Percentiles rank a stretch among this genome's conserved stretches.
These are phyloP conservation scores for Apophysomyces elegans DNA, from an alignment of 371 early-diverging fungal genomes.

Conservation along the genomic window DNA sequence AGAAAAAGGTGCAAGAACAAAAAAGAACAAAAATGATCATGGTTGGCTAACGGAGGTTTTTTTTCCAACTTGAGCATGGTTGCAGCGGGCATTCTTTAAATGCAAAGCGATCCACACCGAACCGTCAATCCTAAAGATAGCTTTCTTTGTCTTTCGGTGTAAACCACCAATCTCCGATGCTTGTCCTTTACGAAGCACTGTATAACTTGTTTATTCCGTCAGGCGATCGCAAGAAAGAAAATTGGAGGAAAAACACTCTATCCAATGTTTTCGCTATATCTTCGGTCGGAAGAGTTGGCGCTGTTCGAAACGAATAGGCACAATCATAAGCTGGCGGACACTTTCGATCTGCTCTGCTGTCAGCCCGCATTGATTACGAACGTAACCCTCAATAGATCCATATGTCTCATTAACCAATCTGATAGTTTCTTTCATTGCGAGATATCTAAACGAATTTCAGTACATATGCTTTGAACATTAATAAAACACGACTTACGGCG, in stretches of 20 bases:
- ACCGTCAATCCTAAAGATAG: constrained; percentile 1
- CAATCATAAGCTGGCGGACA: constrained; percentile 46
- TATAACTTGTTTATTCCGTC: neutral
- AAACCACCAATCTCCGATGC: neutral
- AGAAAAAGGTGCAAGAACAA: constrained; percentile 17
- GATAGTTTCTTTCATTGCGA: constrained; percentile 52
- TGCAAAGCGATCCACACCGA: neutral
- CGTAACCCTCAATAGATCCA: constrained; percentile 38
- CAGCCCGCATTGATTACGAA: constrained; percentile 39
- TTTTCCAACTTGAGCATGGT: constrained; percentile 14
- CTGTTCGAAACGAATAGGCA: constrained; percentile 51
- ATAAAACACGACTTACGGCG: constrained; percentile 39
- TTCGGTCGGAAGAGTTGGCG: constrained; percentile 45
- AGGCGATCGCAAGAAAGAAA: neutral
- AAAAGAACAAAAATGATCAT: constrained; percentile 20
- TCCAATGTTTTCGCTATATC: constrained; percentile 7
- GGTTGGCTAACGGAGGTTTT: constrained; percentile 13
- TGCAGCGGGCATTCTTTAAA: constrained; percentile 5
- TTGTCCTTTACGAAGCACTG: neutral
- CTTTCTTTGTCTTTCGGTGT: neutral
- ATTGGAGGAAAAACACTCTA: neutral
- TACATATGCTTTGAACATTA: neutral
- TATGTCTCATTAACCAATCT: constrained; percentile 27
- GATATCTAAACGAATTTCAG: constrained; percentile 27
- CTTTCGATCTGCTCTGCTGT: constrained; percentile 34